Base-by-base conservation (phyloP, 306 rosid species). In the Delonix regia region DNA sequence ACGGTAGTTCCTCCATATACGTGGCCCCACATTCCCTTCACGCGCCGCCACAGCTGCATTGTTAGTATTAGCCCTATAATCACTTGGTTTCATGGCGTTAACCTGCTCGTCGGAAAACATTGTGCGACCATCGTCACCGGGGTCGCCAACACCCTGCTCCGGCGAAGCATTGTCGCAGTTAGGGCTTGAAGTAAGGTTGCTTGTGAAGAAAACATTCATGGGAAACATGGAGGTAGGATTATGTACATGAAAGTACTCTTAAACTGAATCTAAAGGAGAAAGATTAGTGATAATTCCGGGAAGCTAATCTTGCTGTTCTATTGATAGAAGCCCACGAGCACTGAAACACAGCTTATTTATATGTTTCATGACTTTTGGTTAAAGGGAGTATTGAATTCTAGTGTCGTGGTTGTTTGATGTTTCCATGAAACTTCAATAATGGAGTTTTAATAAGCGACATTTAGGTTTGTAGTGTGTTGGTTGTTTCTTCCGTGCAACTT, bases 1-100 rank as follows among this genome's bases (percentile, higher is more conserved):
- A 34, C 82, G 61, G 66, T 78, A 86, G n/a, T 78, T 86, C 76
- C 60, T 34, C 63, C 79, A 79, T 4, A 63, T 36, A 0, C n/a
- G 8, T 3, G 66, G 15, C 19, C n/a, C n/a, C n/a, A 30, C 59
- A 69, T 74, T 30, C 8, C 0, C 4, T 4, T 74, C 63, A 74
- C 69, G 30, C 45, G 56, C 78, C 45, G 56, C 78, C 41, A 0
- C 27, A 0, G 28, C 78, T 16, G 6, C 11, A 2, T 42, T 19
- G 5, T 45, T 7, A 27, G 0, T 0, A 68, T 11, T 14, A 6
- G 5, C 52, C 9, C 16, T 41, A 22, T 3, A 6, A 34, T 14
- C 71, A 10, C 4, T 1, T 19, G 48, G 39, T 9, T 57, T 67
- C 45, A 18, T 36, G 6, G 6, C 7, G 39, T 0, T 4, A 2